Conservation (phyloP, 495 filamentous ascomycete genomes). For the Alectoria sarmentosa region DNA sequence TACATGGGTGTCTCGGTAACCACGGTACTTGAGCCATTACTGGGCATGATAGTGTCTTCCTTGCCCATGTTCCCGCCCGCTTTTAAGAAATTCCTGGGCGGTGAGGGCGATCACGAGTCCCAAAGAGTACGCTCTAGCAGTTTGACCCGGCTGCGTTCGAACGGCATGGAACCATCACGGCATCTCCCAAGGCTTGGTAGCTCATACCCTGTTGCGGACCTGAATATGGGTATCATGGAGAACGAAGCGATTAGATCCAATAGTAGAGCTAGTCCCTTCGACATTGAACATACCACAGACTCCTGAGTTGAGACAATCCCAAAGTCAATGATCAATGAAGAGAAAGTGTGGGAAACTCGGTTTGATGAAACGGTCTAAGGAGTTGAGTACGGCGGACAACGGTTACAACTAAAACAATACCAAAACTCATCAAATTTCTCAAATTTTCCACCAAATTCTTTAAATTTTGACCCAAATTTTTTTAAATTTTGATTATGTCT, state of each 20-base stretch:
- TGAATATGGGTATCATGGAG: neutral
- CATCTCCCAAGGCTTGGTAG: neutral
- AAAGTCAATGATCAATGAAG: no score
- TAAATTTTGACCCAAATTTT: no score
- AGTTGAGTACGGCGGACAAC: no score
- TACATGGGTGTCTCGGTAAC: neutral
- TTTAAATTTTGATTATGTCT: no score
- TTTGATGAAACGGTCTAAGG: no score
- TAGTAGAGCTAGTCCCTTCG: neutral
- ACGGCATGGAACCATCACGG: neutral
- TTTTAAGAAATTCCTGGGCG: neutral
- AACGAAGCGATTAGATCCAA: neutral
- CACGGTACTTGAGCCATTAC: constrained; percentile 6
- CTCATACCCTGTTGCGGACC: neutral
- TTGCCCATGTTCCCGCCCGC: constrained; percentile 13
- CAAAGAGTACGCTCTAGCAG: neutral
- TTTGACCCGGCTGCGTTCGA: neutral
- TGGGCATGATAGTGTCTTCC: constrained; percentile 10
- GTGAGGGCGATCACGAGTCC: neutral
- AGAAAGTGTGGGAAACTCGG: no score
- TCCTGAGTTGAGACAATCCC: neutral
- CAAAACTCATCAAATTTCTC: no score
- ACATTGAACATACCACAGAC: neutral
- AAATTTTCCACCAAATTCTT: no score
- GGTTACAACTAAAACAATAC: no score